These are phyloP conservation scores for Naegleria lovaniensis DNA, from an alignment of 208 protist species.

Conservation along the genomic window DNA sequence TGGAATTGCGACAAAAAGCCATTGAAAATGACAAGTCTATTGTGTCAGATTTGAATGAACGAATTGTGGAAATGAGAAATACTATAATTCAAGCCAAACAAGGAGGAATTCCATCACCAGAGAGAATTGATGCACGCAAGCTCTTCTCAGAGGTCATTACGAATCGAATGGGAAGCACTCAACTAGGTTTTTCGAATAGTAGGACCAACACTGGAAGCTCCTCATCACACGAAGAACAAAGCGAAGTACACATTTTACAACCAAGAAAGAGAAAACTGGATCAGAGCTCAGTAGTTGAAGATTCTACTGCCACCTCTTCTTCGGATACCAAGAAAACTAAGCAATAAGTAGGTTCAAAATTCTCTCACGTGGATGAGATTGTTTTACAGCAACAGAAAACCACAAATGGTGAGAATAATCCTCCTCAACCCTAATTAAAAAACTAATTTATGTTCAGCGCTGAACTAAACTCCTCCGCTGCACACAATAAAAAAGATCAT, in stretches of 20 bases:
- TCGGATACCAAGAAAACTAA: background rate
- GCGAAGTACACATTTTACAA: background rate
- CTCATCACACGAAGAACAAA: background rate
- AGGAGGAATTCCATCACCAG: background rate
- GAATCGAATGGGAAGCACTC: background rate
- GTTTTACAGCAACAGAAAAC: no score
- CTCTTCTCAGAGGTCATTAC: background rate
- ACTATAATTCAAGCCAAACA: background rate
- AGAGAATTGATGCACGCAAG: background rate
- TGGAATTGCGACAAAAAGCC: background rate
- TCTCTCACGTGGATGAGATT: no score
- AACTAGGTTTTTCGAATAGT: background rate
- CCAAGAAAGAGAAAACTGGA: slow-evolving; percentile 4
- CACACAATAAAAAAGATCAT: no score
- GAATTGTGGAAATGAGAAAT: background rate
- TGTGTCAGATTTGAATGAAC: background rate
- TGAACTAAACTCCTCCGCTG: no score
- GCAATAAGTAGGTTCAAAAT: background rate
- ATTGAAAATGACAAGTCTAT: background rate
- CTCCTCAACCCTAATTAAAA: no score
- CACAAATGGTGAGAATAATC: no score
- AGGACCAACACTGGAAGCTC: background rate
- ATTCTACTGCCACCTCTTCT: background rate
- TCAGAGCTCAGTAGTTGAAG: background rate
- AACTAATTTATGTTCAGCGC: no score